Evolutionary conservation across 139 green algal genomes (phyloP), one percentile per base, ranked within the genome.

Genomic region (Diplosphaera chodatii): DNA sequence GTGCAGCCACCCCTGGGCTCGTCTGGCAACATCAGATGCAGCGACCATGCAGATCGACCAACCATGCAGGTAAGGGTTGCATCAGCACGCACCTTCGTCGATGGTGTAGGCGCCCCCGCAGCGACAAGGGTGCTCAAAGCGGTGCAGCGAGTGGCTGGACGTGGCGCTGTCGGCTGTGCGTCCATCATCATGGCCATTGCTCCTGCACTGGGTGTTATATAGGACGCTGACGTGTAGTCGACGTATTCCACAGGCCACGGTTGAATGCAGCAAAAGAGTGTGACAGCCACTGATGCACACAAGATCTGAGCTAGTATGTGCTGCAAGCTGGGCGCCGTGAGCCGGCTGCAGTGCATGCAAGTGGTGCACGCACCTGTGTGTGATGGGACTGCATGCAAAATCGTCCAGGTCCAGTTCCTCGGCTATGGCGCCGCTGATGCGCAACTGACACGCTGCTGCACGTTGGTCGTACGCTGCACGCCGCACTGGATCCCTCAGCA

Each of bases 51-150:
- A n/a, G n/a, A n/a, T n/a, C n/a, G n/a, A n/a, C n/a, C n/a, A n/a
- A n/a, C n/a, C n/a, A n/a, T 23, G 18, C 48, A 59, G 48, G 25
- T 3, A 59, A 4, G 3, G 48, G 13, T 18, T 4, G 48, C 48
- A n/a, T 59, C 16, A 48, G 10, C 10, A 59, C 16, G 3, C 10
- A 59, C 48, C 48, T 28, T 32, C 55, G 33, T 30, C 22, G 15
- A 75, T 22, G 28, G 20, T 56, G 37, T 75, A 75, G 1, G 16
- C 59, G 4, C 70, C 70, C 18, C 70, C 70, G 32, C 70, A 75
- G 27, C 70, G 66, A 29, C 70, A 75, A 16, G 70, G 34, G 34
- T 64, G 48, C 48, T 59, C 10, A 25, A 59, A 69, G 10, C 55
- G 27, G 65, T 41, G 28, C 41, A 33, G 34, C 29, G 22, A 27